Conservation (phyloP, 805 yeast species). For the Tetrapisispora iriomotensis region DNA sequence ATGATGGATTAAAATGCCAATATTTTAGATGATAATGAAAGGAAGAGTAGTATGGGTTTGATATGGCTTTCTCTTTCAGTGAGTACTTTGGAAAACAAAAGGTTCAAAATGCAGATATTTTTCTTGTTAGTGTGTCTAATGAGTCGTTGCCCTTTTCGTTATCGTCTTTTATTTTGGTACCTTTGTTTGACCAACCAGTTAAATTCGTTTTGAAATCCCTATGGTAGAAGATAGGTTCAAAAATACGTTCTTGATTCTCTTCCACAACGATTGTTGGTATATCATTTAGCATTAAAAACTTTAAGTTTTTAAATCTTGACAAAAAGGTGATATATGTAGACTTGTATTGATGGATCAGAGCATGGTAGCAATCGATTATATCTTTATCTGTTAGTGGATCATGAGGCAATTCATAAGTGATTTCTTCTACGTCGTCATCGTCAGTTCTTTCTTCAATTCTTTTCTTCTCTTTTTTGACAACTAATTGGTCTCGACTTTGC, state of each 20-base stretch:
- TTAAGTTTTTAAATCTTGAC: constrained; percentile 25
- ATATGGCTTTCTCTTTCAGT: too few relatives aligned
- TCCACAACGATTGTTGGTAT: constrained; percentile 29
- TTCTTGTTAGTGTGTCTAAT: constrained; percentile 4
- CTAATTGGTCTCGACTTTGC: constrained; percentile 16
- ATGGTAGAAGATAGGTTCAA: constrained; percentile 31
- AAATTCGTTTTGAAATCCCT: constrained; percentile 27
- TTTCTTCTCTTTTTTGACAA: not conserved
- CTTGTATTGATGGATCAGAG: constrained; percentile 31
- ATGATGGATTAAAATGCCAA: too few relatives aligned
- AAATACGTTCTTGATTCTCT: constrained; percentile 21
- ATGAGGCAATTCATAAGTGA: constrained; percentile 19
- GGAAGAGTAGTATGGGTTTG: too few relatives aligned
- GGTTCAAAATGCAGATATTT: constrained; percentile 3
- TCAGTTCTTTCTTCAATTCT: not conserved
- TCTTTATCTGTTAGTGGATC: constrained; percentile 26
- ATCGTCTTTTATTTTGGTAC: not conserved
- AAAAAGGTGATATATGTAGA: constrained; percentile 30
- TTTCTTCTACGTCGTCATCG: constrained; percentile 7
- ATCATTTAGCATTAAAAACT: constrained; percentile 33
- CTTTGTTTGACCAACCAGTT: constrained; percentile 21
- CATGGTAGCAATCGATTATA: constrained; percentile 29
- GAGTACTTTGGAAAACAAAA: too few relatives aligned
- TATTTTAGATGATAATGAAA: too few relatives aligned
- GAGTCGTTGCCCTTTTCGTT: constrained; percentile 3